phyloP scores from a whole-genome alignment of 1,284 basidiomycete species.

The Trametes sp. region DNA sequence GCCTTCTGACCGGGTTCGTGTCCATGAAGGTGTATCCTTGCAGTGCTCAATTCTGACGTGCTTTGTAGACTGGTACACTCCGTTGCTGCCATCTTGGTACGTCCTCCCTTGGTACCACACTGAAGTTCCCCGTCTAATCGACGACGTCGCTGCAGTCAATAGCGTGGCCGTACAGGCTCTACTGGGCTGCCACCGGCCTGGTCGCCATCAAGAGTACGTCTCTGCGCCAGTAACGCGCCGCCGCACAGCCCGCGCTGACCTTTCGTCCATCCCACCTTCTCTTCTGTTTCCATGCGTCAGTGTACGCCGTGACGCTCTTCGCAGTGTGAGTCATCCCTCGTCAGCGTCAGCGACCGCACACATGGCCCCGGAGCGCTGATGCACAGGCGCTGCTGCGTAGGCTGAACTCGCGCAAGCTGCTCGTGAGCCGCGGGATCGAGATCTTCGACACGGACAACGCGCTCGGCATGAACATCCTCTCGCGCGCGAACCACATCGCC shows the following conservation, averaged over 20 bases:
- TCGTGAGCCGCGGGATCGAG: constrained; percentile 6
- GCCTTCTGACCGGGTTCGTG: constrained; percentile 8
- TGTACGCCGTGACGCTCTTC: constrained; percentile 15
- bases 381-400: no score
- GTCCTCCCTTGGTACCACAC: background rate
- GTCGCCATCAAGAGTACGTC: constrained; percentile 1
- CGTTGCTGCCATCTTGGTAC: background rate
- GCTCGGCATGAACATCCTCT: constrained; percentile 1
- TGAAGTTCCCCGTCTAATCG: background rate
- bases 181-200: constrained; percentile 1
- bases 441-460: constrained; percentile 2
- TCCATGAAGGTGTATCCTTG: no score
- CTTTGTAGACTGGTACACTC: background rate
- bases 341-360: background rate
- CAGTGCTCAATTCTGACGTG: background rate
- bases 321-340: constrained; percentile 5
- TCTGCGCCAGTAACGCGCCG: no score
- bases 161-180: constrained; percentile 2
- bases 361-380: no score
- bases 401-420: constrained; percentile 16
- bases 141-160: background rate
- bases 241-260: no score
- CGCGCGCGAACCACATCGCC: constrained; percentile 15
- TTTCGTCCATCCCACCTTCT: background rate
- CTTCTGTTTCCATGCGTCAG: no score